Evolutionary conservation across 371 early-diverging fungal species (phyloP).

Genomic region (Choanephora cucurbitarum): DNA sequence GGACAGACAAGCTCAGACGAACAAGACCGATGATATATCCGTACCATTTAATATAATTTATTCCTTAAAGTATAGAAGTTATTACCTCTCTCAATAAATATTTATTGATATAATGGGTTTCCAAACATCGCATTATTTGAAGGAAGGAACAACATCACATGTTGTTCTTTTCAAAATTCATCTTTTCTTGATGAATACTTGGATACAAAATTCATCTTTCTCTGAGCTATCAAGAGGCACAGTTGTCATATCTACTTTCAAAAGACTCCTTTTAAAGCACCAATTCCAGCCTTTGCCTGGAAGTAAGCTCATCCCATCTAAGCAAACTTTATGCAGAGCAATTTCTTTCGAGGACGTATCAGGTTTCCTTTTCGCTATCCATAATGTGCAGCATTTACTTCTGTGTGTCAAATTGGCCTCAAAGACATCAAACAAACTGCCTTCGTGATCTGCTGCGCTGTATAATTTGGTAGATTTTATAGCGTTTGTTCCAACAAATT

Average conservation of each 20-base stretch:
- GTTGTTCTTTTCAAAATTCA: not conserved
- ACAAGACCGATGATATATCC: not conserved
- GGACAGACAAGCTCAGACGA: constrained; percentile 2
- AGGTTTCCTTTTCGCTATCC: constrained; percentile 9
- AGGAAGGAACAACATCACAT: no score
- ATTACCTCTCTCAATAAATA: no score
- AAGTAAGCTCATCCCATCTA: constrained; percentile 1
- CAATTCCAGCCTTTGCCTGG: constrained; percentile 5
- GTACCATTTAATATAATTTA: no score
- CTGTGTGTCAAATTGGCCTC: constrained; percentile 12
- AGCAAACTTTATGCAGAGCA: not conserved
- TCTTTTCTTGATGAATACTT: not conserved
- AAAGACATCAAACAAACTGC: not conserved
- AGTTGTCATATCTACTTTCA: constrained; percentile 16
- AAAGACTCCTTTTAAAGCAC: constrained; percentile 1
- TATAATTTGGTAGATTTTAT: constrained; percentile 2
- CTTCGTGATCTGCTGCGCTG: not conserved
- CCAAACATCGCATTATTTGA: no score
- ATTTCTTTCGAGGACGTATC: not conserved
- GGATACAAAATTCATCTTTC: constrained; percentile 8
- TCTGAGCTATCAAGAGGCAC: not conserved
- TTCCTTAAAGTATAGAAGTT: not conserved
- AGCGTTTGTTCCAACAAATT: constrained; percentile 20
- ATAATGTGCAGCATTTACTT: constrained; percentile 17
- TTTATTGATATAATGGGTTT: no score